phyloP scores from a whole-genome alignment of 371 early-diverging fungal species.

The Scutellospora calospora region DNA sequence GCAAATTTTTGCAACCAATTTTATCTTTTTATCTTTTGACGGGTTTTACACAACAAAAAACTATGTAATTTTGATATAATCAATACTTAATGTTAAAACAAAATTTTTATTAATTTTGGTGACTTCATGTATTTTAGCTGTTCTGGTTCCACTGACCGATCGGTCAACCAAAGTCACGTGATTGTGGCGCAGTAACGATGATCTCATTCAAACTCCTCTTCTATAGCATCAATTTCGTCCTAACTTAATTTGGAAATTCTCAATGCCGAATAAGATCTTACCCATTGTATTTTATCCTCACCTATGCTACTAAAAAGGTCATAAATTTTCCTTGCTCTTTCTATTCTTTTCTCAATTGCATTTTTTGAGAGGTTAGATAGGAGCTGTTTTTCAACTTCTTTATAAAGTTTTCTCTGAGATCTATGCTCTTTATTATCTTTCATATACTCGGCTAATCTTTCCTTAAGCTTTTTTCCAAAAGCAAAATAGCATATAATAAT shows the following conservation, averaged over 20 bases:
- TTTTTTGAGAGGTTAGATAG: neutral
- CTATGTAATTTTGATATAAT: too few species aligned
- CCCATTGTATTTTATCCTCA: conserved; percentile 1
- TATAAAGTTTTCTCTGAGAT: neutral
- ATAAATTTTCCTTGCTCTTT: conserved; percentile 31
- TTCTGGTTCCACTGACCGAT: neutral
- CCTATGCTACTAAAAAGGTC: neutral
- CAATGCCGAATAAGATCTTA: conserved; percentile 20
- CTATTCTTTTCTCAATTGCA: conserved; percentile 19
- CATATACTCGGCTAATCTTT: conserved; percentile 1
- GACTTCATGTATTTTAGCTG: too few species aligned
- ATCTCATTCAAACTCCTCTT: neutral
- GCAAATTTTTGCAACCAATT: too few species aligned
- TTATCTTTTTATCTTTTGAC: too few species aligned
- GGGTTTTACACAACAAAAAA: too few species aligned
- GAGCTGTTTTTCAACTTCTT: neutral
- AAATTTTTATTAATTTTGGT: too few species aligned
- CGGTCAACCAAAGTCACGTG: neutral
- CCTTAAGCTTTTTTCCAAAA: conserved; percentile 31
- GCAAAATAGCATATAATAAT: neutral
- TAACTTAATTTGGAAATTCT: conserved; percentile 4
- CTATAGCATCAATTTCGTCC: conserved; percentile 1
- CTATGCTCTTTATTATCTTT: neutral
- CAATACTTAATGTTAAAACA: too few species aligned
- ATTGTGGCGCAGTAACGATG: neutral